Evolutionary conservation across 768 basidiomycete species (phyloP), one percentile per base, ranked within the genome.

Genomic region (Podaxis carcinomalis): DNA sequence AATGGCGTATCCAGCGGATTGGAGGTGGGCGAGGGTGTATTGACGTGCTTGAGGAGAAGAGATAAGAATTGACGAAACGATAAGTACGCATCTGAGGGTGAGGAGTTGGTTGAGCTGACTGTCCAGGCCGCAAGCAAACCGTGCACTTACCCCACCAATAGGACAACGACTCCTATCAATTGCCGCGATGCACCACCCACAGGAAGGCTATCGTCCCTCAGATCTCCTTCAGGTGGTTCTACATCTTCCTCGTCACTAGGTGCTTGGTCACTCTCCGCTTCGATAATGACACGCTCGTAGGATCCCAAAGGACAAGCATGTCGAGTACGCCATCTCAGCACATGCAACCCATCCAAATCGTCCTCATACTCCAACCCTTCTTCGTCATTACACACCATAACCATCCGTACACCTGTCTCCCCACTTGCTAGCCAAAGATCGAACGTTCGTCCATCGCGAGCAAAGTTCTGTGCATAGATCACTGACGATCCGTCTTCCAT

Each of bases 41-140:
- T 67, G 64, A 32, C 74, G 68, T n/a, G 67, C 63, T 14, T 67
- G 61, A 2, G 67, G 69, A 16, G 72, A 74, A 0, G 69, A 66
- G 7, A 69, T 53, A 21, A 73, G 56, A 25, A 72, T 40, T 32
- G 56, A 65, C 23, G 60, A 55, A 13, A 36, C 60, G 27, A 68
- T 58, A 21, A 68, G 36, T 5, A 59, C 28, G 27, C 64, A 52
- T n/a, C 68, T 69, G 27, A n/a, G n/a, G 35, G 16, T 4, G 2
- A 59, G 37, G 2, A 25, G 25, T 36, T 16, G 56, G 35, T 9
- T 39, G 14, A 47, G 9, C 14, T 19, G 6, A 13, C 14, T n/a
- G 51, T 16, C 28, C 21, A 10, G 11, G 36, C 1, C 14, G 42
- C 14, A 16, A 44, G 16, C 19, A 2, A 44, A 46, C 4, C 25